Evolutionary conservation across 176 grass and related monocot genomes (phyloP), one percentile per base, ranked within the genome.

Genomic region (Ensete ventricosum): DNA sequence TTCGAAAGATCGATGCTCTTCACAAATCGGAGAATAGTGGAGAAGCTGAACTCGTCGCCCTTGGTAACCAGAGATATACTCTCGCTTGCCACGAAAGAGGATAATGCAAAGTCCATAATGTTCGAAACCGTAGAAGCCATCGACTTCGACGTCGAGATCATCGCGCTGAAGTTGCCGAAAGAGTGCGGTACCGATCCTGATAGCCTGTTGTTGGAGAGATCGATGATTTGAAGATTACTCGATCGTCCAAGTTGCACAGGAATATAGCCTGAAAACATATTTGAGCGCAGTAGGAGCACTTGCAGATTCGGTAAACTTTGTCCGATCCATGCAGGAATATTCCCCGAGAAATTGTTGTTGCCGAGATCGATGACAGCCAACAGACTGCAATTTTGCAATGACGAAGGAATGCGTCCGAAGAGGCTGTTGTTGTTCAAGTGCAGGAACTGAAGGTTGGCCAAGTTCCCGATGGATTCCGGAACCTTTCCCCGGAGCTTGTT

Each of bases 271-370:
- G 1, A 17, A n/a, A 75, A 75, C 55, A 34, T 63, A 62, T 82
- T 82, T 52, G 52, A 63, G 1, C 52, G 50, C 9, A 82, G n/a
- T 67, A 60, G 60, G 3, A 82, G 13, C 26, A 77, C 20, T 68
- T 17, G 11, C 14, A 82, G 52, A 68, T 55, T 29, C 55, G 14
- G 14, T 12, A 75, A 63, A 1, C 54, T 50, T 17, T 68, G 54
- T 48, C 73, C 81, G 1, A 82, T 77, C 81, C 81, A 82, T 71
- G 50, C 20, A 19, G 81, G 73, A 5, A 82, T 77, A 2, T 69
- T 69, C 62, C 62, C 73, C 43, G 63, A 77, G 43, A 82, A 71
- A 13, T 82, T 77, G 43, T 82, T 82, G 3, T 13, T 55, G 1
- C 73, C 52, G 6, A 82, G 52, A 50, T 68, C 57, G 14, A 82